A percentile compares a stretch with the other conserved stretches of the same genome.
Evolutionary conservation across 768 basidiomycete genomes (phyloP).

Genomic region (Suillus cothurnatus): DNA sequence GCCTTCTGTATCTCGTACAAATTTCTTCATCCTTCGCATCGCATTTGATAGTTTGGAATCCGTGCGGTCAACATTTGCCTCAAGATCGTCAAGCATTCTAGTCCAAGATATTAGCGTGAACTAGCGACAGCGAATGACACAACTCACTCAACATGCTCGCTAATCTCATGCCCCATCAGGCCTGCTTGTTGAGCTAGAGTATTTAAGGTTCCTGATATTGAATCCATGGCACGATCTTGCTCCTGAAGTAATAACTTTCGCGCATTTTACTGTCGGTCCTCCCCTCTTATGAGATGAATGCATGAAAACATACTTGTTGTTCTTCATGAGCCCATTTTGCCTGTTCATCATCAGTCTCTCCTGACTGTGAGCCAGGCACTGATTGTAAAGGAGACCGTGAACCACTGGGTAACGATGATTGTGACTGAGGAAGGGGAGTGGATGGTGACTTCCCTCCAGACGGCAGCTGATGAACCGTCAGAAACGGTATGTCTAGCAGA

Average conservation of each 20-base stretch:
- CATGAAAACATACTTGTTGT: constrained; percentile 61
- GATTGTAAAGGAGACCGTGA: constrained; percentile 19
- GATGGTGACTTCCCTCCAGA: constrained; percentile 7
- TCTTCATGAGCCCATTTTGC: constrained; percentile 84
- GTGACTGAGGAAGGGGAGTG: constrained; percentile 16
- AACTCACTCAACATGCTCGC: constrained; percentile 86
- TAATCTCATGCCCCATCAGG: constrained; percentile 91
- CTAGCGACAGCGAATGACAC: constrained; percentile 15
- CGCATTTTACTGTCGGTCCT: not conserved
- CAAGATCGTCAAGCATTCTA: constrained; percentile 83
- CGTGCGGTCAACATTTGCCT: constrained; percentile 69
- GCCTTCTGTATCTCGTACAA: constrained; percentile 86
- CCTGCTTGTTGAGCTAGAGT: constrained; percentile 90
- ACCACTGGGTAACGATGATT: constrained; percentile 22
- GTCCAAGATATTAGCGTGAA: not conserved
- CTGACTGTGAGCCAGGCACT: constrained; percentile 15
- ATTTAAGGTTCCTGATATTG: constrained; percentile 83
- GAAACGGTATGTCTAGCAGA: not conserved
- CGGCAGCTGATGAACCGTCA: not conserved
- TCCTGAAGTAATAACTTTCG: constrained; percentile 78
- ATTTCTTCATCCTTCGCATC: constrained; percentile 71
- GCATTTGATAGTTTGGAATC: constrained; percentile 66
- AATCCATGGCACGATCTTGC: constrained; percentile 88
- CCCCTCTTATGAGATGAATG: not conserved
- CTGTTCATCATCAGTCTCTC: constrained; percentile 61